A percentile compares a stretch with the other conserved stretches of the same genome.
Evolutionary conservation across 2,329 filamentous ascomycete species (phyloP).

Genomic region (Diaporthe helianthi): DNA sequence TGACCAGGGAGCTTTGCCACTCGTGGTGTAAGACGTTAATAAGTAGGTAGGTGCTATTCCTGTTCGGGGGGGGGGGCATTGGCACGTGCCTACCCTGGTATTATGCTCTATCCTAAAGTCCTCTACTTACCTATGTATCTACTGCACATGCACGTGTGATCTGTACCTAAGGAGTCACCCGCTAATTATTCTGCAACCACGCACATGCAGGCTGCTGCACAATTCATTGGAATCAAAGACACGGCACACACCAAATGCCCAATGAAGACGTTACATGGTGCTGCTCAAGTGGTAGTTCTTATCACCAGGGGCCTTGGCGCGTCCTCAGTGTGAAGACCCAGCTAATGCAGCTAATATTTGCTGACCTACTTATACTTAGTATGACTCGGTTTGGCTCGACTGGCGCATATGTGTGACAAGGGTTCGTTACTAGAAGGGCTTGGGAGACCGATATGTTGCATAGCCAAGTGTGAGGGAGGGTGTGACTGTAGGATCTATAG

Average conservation of each 20-base stretch:
- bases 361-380: no score
- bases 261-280: slow-evolving; percentile 20
- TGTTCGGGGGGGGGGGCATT: no score
- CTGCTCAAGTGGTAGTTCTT: slow-evolving; percentile 4
- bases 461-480: background rate
- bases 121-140: no score
- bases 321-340: background rate
- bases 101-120: no score
- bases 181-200: background rate
- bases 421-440: background rate
- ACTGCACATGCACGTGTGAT: no score
- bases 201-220: background rate
- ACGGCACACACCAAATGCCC: background rate
- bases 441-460: background rate
- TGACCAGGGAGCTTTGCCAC: background rate
- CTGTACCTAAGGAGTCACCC: background rate
- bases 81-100: no score
- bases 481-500: background rate
- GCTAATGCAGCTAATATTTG: background rate
- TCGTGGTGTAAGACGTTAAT: background rate
- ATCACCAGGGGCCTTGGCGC: background rate
- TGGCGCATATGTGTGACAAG: background rate
- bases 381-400: background rate
- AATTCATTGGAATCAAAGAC: background rate
- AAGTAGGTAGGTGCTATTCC: background rate